Conservation (phyloP, 2,329 filamentous ascomycete species). For the Pyricularia sp. region DNA sequence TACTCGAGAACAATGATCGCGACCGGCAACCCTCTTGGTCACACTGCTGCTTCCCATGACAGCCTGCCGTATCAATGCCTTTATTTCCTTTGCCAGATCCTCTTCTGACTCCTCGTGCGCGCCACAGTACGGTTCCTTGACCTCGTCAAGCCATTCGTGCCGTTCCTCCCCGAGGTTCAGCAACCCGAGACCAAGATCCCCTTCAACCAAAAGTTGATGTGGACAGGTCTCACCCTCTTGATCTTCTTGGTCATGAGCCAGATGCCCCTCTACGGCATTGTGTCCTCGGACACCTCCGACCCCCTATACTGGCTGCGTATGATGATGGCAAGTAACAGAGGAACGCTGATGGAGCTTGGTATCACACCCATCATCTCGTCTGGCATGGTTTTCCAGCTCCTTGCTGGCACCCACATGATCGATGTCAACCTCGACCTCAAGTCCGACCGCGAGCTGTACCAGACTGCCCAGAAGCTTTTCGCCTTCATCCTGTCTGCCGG, state of each 20-base stretch:
- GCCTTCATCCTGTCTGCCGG: conserved; percentile 97
- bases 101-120: conserved; percentile 6
- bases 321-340: conserved; percentile 99
- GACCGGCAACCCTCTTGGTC: background rate
- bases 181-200: conserved; percentile 96
- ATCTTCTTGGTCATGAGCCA: conserved; percentile 99
- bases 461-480: conserved; percentile 98
- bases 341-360: conserved; percentile 91
- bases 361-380: conserved; percentile 99
- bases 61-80: background rate
- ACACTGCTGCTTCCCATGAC: background rate
- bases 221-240: conserved; percentile 86
- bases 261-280: conserved; percentile 98
- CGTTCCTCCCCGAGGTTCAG: conserved; percentile 98
- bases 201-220: conserved; percentile 98
- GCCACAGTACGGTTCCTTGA: conserved; percentile 91
- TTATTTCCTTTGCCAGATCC: conserved; percentile 10
- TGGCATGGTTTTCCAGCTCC: conserved; percentile 99
- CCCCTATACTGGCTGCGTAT: conserved; percentile 99
- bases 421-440: conserved; percentile 99
- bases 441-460: conserved; percentile 98
- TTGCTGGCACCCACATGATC: conserved; percentile 98
- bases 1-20: background rate
- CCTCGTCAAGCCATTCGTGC: conserved; percentile 98
- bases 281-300: conserved; percentile 96